phyloP scores from a whole-genome alignment of 148 eudicot species.

The Chenopodium berlandieri region DNA sequence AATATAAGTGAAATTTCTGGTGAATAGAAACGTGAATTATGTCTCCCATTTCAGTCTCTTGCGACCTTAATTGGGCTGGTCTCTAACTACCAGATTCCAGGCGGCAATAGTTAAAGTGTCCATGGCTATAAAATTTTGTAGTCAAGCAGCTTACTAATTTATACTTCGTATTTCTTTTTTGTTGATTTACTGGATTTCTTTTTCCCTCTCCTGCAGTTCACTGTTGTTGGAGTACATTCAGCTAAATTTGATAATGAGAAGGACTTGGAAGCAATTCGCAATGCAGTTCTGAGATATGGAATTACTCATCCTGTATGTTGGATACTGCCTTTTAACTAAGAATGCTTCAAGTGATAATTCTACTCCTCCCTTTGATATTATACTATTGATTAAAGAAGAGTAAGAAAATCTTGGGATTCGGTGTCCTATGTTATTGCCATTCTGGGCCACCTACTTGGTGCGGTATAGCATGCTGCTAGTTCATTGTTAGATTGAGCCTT shows the following conservation, averaged over 20 bases:
- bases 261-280: constrained; percentile 87
- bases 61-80: neutral
- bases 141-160: neutral
- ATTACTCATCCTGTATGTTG: constrained; percentile 81
- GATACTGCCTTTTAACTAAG: neutral
- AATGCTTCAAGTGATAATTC: neutral
- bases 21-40: too few species aligned
- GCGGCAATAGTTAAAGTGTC: neutral
- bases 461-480: neutral
- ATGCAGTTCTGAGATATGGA: constrained; percentile 82
- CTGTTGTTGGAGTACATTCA: constrained; percentile 93
- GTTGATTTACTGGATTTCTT: neutral
- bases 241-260: constrained; percentile 98
- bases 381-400: neutral
- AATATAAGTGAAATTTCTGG: too few species aligned
- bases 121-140: neutral
- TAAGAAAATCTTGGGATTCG: neutral
- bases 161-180: neutral
- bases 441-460: neutral
- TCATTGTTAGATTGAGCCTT: neutral
- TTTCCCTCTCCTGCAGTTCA: constrained; percentile 50
- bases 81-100: neutral
- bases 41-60: neutral
- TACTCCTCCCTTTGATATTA: neutral
- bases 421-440: neutral